Percentiles rank a stretch among this genome's conserved stretches.
Conservation (phyloP, 805 yeast species). For the Priceomyces fermenticarens region DNA sequence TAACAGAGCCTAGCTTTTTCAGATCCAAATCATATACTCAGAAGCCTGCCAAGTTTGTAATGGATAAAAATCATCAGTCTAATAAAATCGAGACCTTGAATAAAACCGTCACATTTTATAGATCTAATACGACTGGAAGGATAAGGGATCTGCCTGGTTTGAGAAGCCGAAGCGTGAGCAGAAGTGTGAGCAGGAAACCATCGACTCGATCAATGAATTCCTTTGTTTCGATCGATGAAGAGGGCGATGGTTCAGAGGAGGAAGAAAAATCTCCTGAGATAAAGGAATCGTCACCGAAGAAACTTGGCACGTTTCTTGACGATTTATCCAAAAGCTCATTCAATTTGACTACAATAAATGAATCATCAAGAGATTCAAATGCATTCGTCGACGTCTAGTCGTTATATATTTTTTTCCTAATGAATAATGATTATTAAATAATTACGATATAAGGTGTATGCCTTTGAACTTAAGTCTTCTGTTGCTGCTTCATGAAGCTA, state of each 20-base stretch:
- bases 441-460: not conserved
- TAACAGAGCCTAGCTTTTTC: constrained; percentile 13
- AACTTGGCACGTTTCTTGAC: constrained; percentile 4
- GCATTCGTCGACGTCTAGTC: too few species aligned
- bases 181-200: constrained; percentile 25
- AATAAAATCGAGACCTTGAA: constrained; percentile 35
- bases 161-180: not conserved
- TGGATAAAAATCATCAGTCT: constrained; percentile 19
- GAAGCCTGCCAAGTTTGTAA: constrained; percentile 27
- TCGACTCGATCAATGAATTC: constrained; percentile 29
- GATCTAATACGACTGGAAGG: constrained; percentile 20
- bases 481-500: constrained; percentile 32
- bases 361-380: constrained; percentile 5
- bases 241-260: constrained; percentile 5
- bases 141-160: constrained; percentile 7
- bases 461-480: not conserved
- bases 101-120: constrained; percentile 42
- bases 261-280: not conserved
- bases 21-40: constrained; percentile 40
- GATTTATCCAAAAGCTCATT: constrained; percentile 7
- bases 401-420: constrained; percentile 9
- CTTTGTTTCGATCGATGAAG: constrained; percentile 23
- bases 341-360: constrained; percentile 21
- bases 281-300: not conserved
- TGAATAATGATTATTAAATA: not conserved